phyloP scores from a whole-genome alignment of 345 rosid species.

The Eucalyptus microcorys region DNA sequence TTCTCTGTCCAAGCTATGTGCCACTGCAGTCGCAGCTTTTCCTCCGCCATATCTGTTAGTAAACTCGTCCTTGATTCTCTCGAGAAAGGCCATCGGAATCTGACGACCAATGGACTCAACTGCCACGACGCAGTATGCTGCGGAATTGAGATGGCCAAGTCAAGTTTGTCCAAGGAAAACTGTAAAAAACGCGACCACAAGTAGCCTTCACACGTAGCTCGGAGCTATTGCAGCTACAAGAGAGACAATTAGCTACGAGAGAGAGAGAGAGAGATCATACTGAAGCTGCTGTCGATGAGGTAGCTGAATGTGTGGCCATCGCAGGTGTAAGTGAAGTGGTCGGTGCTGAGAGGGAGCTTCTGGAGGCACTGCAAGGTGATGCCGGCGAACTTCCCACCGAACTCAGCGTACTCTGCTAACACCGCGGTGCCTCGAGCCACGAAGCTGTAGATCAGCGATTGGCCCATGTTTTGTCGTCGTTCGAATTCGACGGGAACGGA shows the following conservation, averaged over 20 bases:
- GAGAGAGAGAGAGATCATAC: neutral
- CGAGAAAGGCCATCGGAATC: conserved; percentile 23
- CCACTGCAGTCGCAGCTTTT: conserved; percentile 19
- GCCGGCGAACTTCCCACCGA: neutral
- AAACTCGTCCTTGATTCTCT: conserved; percentile 22
- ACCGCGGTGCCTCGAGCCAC: neutral
- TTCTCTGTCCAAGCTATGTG: conserved; percentile 14
- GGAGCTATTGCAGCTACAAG: neutral
- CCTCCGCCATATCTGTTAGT: conserved; percentile 19
- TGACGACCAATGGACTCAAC: conserved; percentile 23
- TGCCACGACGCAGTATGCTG: conserved; percentile 35
- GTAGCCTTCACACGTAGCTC: neutral
- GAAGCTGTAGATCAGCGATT: neutral
- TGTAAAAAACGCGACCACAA: neutral
- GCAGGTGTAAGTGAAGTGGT: neutral
- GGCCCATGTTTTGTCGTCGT: neutral
- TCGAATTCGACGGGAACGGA: neutral
- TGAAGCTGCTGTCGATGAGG: neutral
- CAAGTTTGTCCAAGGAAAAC: neutral
- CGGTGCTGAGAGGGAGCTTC: neutral
- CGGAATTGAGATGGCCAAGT: neutral
- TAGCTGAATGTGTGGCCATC: neutral
- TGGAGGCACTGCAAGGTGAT: neutral
- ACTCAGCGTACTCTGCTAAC: neutral
- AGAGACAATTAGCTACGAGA: neutral